These are phyloP conservation scores for Coemansia sp. DNA, from an alignment of 192 early-diverging fungal genomes.

Conservation along the genomic window DNA sequence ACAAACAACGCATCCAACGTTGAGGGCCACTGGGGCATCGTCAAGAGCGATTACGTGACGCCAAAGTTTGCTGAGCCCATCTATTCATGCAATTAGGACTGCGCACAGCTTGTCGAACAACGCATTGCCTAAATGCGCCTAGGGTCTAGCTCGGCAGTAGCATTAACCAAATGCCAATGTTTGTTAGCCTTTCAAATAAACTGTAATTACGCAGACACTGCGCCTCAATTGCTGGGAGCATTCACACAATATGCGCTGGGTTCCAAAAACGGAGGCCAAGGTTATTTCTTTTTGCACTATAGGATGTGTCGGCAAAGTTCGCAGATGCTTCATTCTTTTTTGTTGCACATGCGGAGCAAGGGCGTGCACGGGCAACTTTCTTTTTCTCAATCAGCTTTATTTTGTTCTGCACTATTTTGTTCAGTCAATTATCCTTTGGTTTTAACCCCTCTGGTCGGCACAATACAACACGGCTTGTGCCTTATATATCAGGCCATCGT, in stretches of 20 bases:
- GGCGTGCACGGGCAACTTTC: not conserved
- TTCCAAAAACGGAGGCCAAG: constrained; percentile 1
- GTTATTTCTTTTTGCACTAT: not conserved
- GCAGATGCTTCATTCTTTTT: constrained; percentile 5
- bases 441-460: not conserved
- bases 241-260: too few species aligned
- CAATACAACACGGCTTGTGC: not conserved
- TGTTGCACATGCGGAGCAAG: not conserved
- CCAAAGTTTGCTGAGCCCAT: constrained; percentile 40
- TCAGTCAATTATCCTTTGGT: not conserved
- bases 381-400: not conserved
- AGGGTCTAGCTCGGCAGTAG: not conserved
- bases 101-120: not conserved
- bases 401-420: constrained; percentile 4
- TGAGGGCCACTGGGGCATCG: constrained; percentile 42
- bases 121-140: not conserved
- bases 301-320: not conserved
- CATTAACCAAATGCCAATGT: not conserved
- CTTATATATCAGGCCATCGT: not conserved
- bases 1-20: constrained; percentile 50
- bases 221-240: not conserved
- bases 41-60: constrained; percentile 26
- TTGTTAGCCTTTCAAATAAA: not conserved
- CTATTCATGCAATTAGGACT: constrained; percentile 9
- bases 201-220: not conserved